Conservation (phyloP, 73 alveolate species). For the Tetrahymena thermophila region DNA sequence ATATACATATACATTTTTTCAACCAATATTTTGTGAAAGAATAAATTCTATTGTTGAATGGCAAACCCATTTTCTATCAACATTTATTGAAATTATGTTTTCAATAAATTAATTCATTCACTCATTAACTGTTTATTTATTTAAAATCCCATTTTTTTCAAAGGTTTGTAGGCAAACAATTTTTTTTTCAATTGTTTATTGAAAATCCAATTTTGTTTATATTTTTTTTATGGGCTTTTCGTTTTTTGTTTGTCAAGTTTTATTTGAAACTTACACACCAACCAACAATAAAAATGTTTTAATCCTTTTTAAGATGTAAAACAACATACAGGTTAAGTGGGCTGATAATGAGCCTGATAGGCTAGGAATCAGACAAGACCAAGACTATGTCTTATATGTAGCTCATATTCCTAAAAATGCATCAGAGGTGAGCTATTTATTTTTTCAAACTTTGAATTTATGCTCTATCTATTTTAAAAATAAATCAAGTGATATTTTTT, state of each 20-base stretch:
- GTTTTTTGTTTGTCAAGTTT: neutral
- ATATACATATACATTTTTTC: neutral
- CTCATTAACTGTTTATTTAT: no score
- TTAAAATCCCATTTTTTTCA: neutral
- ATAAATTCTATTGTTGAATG: neutral
- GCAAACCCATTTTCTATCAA: neutral
- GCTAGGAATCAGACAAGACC: neutral
- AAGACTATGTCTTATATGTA: neutral
- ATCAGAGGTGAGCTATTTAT: neutral
- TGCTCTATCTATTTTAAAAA: neutral
- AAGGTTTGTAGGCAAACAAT: neutral
- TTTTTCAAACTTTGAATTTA: neutral
- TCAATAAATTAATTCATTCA: neutral
- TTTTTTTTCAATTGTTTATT: no score
- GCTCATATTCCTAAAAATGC: neutral
- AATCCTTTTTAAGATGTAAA: neutral
- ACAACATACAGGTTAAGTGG: neutral
- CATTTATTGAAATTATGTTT: neutral
- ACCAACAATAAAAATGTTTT: neutral
- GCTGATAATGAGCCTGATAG: conserved; percentile 1
- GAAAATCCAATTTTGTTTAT: no score
- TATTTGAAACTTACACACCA: neutral
- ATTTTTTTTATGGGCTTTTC: neutral
- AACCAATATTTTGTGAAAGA: neutral
- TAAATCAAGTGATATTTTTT: neutral